These are phyloP conservation scores for Hyparrhenia diplandra DNA, from an alignment of 176 grass and related monocot species.

Conservation along the genomic window DNA sequence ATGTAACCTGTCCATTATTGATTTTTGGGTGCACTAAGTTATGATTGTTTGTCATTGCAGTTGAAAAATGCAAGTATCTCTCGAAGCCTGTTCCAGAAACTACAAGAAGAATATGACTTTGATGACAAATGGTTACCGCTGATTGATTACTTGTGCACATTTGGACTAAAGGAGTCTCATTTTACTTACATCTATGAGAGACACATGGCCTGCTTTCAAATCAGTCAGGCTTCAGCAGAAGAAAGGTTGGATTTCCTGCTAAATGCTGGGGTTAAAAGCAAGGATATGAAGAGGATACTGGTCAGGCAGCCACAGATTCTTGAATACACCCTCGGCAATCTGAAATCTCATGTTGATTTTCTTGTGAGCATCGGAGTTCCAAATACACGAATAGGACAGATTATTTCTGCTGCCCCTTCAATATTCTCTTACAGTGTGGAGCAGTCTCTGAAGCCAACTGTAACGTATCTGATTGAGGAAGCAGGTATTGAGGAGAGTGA, in stretches of 20 bases:
- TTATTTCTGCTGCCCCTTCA: conserved; percentile 75
- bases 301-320: conserved; percentile 92
- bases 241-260: conserved; percentile 82
- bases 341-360: conserved; percentile 88
- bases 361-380: conserved; percentile 65
- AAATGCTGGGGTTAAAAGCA: conserved; percentile 73
- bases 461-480: conserved; percentile 85
- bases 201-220: conserved; percentile 85
- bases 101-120: conserved; percentile 80
- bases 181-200: conserved; percentile 80
- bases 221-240: conserved; percentile 65
- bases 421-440: conserved; percentile 93
- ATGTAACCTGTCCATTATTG: conserved; percentile 16
- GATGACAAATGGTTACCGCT: conserved; percentile 87
- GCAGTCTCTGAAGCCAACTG: conserved; percentile 78
- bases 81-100: conserved; percentile 57
- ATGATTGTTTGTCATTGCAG: conserved; percentile 41
- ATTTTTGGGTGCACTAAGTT: neutral
- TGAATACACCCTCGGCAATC: conserved; percentile 77
- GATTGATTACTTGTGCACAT: conserved; percentile 89
- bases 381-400: conserved; percentile 57
- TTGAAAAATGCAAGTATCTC: conserved; percentile 71
- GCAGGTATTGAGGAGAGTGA: conserved; percentile 76
- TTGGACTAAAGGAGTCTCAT: conserved; percentile 83
- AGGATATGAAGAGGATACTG: conserved; percentile 85